A percentile compares a stretch with the other conserved stretches of the same genome.
Evolutionary conservation across 2,329 filamentous ascomycete genomes (phyloP).

Genomic region (Xylariaceae sp.): DNA sequence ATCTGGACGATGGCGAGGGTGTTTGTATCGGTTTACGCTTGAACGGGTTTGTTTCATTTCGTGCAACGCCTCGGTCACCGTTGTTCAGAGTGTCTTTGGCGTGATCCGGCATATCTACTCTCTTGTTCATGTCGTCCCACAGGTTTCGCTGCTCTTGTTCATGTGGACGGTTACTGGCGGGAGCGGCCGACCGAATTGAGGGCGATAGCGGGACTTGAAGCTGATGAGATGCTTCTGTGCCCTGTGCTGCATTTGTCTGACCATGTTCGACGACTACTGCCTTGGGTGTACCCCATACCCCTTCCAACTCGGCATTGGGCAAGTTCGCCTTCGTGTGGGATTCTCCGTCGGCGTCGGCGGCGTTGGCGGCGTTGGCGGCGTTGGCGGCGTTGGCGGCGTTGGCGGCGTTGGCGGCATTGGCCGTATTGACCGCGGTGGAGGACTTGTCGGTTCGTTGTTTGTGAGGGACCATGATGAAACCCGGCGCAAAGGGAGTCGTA

Average conservation of each 20-base stretch:
- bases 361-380: slow-evolving; percentile 8
- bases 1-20: slow-evolving; percentile 11
- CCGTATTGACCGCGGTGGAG: background rate
- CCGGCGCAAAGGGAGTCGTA: background rate
- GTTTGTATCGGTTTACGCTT: slow-evolving; percentile 40
- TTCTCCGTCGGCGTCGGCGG: slow-evolving; percentile 23
- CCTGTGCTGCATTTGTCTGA: slow-evolving; percentile 11
- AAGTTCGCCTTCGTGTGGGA: slow-evolving; percentile 32
- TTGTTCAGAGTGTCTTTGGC: slow-evolving; percentile 30
- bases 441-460: slow-evolving; percentile 33
- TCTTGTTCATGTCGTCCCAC: slow-evolving; percentile 29
- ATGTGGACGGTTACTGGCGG: slow-evolving; percentile 24
- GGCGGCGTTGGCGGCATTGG: background rate
- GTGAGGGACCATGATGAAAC: slow-evolving; percentile 38
- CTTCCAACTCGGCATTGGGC: slow-evolving; percentile 30
- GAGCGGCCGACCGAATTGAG: slow-evolving; percentile 30
- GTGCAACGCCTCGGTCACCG: slow-evolving; percentile 27
- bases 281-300: slow-evolving; percentile 27
- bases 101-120: slow-evolving; percentile 15
- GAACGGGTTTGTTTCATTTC: slow-evolving; percentile 49
- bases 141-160: slow-evolving; percentile 33
- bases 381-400: slow-evolving; percentile 20
- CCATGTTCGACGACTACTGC: slow-evolving; percentile 1
- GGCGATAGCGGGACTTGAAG: slow-evolving; percentile 25
- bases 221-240: slow-evolving; percentile 21